Evolutionary conservation across 345 rosid genomes (phyloP), one percentile per base, ranked within the genome.

Genomic region (Excoecaria agallocha): DNA sequence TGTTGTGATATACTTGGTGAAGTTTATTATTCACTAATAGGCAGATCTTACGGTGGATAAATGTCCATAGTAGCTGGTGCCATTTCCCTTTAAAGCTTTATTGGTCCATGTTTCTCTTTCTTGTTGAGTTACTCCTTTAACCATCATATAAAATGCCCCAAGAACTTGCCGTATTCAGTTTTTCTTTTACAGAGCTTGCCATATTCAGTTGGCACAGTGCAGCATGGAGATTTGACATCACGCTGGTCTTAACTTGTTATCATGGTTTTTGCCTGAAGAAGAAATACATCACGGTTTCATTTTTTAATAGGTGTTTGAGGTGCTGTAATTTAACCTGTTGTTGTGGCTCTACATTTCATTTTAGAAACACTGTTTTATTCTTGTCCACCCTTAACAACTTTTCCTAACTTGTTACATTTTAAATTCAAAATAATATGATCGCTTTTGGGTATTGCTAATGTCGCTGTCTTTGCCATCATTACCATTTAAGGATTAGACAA

Each of bases 1-100:
- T 60, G 17, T 46, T 75, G 50, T 19, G 55, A 62, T 15, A 57
- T 15, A 12, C 46, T n/a, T 6, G 30, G 52, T 55, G 20, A n/a
- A 58, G 13, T 65, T 65, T 37, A 20, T 65, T 55, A 37, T 64
- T 74, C 22, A 38, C 70, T 38, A 17, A 20, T 65, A 43, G 52
- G 69, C 69, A 52, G 37, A 52, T 24, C 37, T 35, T 37, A 63
- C 52, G 10, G 52, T 65, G 41, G 52, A 2, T 65, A 15, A 46
- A 20, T 51, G 12, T 52, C 3, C 45, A 35, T 30, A 6, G 58
- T 68, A 30, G 16, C 50, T 30, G 51, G 51, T 30, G 7, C 8
- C 10, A 30, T 11, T 57, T 17, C 19, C 59, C 12, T 10, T 35
- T 43, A 30, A 46, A 19, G 56, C 41, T 39, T 46, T 56, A 35